These are phyloP conservation scores for Candida michaelii DNA, from an alignment of 805 yeast genomes.

Conservation along the genomic window DNA sequence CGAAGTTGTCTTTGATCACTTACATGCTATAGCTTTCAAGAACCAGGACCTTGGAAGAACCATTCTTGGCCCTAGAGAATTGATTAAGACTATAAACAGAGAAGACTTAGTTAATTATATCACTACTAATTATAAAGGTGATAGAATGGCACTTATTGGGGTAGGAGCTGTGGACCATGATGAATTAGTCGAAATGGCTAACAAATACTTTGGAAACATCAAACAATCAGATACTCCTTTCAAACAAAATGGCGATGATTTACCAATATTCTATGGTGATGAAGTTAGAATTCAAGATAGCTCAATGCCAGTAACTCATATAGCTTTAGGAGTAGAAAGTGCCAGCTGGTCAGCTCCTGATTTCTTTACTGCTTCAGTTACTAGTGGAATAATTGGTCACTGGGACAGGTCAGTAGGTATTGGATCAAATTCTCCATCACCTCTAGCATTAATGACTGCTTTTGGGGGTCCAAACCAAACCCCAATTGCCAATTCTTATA, in stretches of 20 bases:
- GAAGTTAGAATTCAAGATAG: slow-evolving; percentile 83
- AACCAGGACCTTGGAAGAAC: slow-evolving; percentile 95
- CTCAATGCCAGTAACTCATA: slow-evolving; percentile 82
- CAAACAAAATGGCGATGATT: slow-evolving; percentile 69
- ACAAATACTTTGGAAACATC: slow-evolving; percentile 72
- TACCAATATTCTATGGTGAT: slow-evolving; percentile 81
- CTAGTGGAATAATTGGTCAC: slow-evolving; percentile 94
- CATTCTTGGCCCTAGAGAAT: slow-evolving; percentile 89
- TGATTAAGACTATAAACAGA: slow-evolving; percentile 77
- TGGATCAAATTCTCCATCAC: slow-evolving; percentile 82
- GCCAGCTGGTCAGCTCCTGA: slow-evolving; percentile 97
- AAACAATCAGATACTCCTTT: slow-evolving; percentile 60
- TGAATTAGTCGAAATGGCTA: slow-evolving; percentile 73
- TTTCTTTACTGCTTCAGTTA: slow-evolving; percentile 90
- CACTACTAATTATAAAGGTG: slow-evolving; percentile 85
- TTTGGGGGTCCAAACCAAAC: slow-evolving; percentile 54
- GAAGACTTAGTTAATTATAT: slow-evolving; percentile 79
- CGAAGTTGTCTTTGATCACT: slow-evolving; percentile 95
- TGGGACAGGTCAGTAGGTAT: slow-evolving; percentile 94
- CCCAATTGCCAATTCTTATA: slow-evolving; percentile 86
- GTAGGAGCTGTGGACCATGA: slow-evolving; percentile 93
- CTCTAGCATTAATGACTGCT: slow-evolving; percentile 68
- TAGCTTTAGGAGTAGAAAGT: slow-evolving; percentile 96
- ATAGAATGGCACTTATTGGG: slow-evolving; percentile 97
- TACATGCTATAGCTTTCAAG: slow-evolving; percentile 88